Evolutionary conservation across 2,329 filamentous ascomycete species (phyloP), one percentile per base, ranked within the genome.

Genomic region (Aspergillus versicolor): DNA sequence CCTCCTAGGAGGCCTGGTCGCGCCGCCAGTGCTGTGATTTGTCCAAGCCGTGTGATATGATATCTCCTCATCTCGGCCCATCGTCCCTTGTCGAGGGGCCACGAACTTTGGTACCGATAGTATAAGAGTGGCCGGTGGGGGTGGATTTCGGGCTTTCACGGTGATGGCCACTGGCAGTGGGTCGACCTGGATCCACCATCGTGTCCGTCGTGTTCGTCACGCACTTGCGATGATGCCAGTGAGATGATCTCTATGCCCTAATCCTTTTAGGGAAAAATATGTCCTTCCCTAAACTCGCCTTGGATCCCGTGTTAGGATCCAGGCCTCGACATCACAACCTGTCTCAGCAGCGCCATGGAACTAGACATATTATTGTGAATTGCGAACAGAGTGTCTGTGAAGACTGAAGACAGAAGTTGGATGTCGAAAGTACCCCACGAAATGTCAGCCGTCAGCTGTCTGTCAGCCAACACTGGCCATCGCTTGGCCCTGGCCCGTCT

Each of bases 41-140:
- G 53, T 48, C 19, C 40, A 30, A 51, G 30, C 30, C 30, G 41
- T 45, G 53, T 44, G 46, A 15, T 5, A 38, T 56, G 21, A 21
- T 21, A 21, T 38, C 19, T 42, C 30, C 21, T 50, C 53, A 46
- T 38, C 43, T 41, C 47, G 32, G 47, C 22, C 52, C 24, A 38
- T 46, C 21, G 19, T 41, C 40, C 32, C 46, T 24, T 56, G 32
- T 2, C 30, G 21, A 30, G 22, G 22, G 13, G n/a, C 17, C 27
- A 34, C 17, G 47, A 52, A 56, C 54, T 32, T 19, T 56, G 48
- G 47, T 47, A 53, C 32, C 41, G 42, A 46, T 38, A 40, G 40
- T 21, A 21, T 21, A 30, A 45, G 32, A 24, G n/a, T n/a, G 51
- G 9, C 40, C 37, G 40, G 52, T 55, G 52, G 52, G 21, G 43